Conservation (phyloP, 75 land plant genomes). For the Azolla pinnata region DNA sequence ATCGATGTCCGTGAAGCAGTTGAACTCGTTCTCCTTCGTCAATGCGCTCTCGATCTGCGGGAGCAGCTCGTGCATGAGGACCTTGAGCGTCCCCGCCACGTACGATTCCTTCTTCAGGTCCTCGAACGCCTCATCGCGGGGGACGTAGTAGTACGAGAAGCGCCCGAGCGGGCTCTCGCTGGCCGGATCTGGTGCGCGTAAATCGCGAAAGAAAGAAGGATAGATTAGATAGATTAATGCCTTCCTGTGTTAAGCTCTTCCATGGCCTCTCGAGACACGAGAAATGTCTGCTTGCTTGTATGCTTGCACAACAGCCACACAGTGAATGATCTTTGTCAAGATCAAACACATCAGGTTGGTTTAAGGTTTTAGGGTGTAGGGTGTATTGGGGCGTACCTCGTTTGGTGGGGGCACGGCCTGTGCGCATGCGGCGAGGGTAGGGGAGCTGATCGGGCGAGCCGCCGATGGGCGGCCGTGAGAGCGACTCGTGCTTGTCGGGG, state of each 20-base stretch:
- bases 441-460: conserved; percentile 8
- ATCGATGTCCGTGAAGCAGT: conserved; percentile 56
- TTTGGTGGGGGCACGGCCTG: conserved; percentile 13
- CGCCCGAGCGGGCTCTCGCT: neutral
- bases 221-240: too few species aligned
- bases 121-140: conserved; percentile 11
- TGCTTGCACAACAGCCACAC: too few species aligned
- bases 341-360: too few species aligned
- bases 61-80: conserved; percentile 37
- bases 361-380: too few species aligned
- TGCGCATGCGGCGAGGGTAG: conserved; percentile 22
- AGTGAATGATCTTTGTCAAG: too few species aligned
- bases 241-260: too few species aligned
- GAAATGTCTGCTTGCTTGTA: too few species aligned
- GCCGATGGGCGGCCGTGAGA: conserved; percentile 9
- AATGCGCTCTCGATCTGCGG: conserved; percentile 49
- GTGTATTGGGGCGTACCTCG: too few species aligned
- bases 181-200: conserved; percentile 2
- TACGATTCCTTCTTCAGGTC: conserved; percentile 5
- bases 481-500: conserved; percentile 9
- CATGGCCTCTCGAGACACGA: too few species aligned
- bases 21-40: conserved; percentile 41
- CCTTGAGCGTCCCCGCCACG: conserved; percentile 6
- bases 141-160: neutral
- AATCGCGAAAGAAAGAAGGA: too few species aligned